phyloP scores from a whole-genome alignment of 2,329 filamentous ascomycete genomes.

The Penicillium sp. region DNA sequence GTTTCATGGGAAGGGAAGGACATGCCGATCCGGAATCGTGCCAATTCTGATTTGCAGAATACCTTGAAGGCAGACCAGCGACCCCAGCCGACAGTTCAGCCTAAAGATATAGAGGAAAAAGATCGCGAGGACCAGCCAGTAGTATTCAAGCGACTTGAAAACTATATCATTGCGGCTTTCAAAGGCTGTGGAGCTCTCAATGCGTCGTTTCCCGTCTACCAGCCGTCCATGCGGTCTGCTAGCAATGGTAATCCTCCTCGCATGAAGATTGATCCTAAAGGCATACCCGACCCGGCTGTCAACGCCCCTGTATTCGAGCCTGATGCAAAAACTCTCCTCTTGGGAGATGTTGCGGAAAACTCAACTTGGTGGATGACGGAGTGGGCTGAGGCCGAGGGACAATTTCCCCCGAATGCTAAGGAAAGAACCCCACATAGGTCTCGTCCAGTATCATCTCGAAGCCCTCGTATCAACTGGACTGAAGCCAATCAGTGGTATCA shows the following conservation, averaged over 20 bases:
- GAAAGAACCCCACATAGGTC: constrained; percentile 31
- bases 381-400: constrained; percentile 40
- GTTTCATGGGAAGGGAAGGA: constrained; percentile 21
- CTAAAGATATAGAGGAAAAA: constrained; percentile 33
- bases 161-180: constrained; percentile 71
- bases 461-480: constrained; percentile 72
- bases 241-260: constrained; percentile 46
- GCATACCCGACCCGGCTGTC: constrained; percentile 27
- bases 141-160: constrained; percentile 74
- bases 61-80: constrained; percentile 21
- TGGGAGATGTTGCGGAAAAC: constrained; percentile 78
- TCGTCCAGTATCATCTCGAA: constrained; percentile 55
- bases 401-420: constrained; percentile 32
- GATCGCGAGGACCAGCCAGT: constrained; percentile 42
- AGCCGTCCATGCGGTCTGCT: constrained; percentile 42
- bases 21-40: constrained; percentile 23
- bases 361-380: constrained; percentile 77
- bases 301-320: constrained; percentile 58
- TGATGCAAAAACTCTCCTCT: constrained; percentile 70
- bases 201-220: constrained; percentile 65
- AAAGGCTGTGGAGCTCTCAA: constrained; percentile 72
- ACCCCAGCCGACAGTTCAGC: constrained; percentile 17
- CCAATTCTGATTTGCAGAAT: constrained; percentile 32
- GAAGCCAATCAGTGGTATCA: constrained; percentile 73
- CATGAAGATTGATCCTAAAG: constrained; percentile 30